Evolutionary conservation across 225 moss, liverwort and hornwort species (phyloP), one percentile per base, ranked within the genome.

Genomic region (Bryum argenteum): DNA sequence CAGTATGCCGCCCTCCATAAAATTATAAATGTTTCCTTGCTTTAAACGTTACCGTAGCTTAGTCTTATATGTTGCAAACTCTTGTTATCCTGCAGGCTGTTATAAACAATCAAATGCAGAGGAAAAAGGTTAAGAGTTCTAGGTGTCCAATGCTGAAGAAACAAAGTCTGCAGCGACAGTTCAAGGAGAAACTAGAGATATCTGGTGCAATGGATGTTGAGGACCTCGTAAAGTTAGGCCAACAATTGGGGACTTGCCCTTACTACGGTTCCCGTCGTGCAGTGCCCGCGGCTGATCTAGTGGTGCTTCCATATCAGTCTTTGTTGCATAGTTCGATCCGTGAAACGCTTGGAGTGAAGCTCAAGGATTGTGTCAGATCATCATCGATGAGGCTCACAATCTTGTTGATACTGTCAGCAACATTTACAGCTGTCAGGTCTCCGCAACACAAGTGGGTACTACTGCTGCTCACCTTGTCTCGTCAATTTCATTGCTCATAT

Each of bases 341-440:
- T 75, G 92, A 98, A 76, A 85, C 92, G 8, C 88, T 98, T 67
- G 93, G 93, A 47, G 83, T 94, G 54, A 92, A 89, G 69, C 81
- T 98, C 28, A 94, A 89, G 80, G 85, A 94, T 63, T 88, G 90
- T 70, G 92, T 98, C 6, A 81, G n/a, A n/a, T 98, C 41, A 85
- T 98, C 63, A 92, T 98, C 59, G 97, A 98, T 76, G 92, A 98
- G 79, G 94, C 97, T 9, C 97, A 98, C 81, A 98, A 98, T 76
- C 92, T 98, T 39, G 97, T 98, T n/a, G 97, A 98, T 67, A 85
- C 92, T 15, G 82, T 98, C 39, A 94, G 92, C 51, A 88, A 84
- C 75, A 89, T 98, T 61, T 81, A 98, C 73, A 94, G 97, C 81
- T 94, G 94, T 65, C 83, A 92, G 77, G 82, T 98, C 42, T 89